phyloP scores from a whole-genome alignment of 148 eudicot species.

The Linanthus parryae region DNA sequence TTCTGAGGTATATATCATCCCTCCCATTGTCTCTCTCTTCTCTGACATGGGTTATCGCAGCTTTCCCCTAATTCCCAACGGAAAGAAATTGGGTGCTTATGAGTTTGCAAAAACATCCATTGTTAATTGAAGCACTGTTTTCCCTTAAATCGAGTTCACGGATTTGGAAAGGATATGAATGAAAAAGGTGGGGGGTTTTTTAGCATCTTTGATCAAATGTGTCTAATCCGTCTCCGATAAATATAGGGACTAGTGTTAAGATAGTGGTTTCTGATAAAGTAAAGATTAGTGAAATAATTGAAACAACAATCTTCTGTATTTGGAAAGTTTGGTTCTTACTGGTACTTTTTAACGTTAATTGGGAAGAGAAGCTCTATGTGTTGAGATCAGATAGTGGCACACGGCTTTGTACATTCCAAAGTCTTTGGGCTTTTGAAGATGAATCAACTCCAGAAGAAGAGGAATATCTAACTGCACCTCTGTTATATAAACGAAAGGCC shows the following conservation, averaged over 20 bases:
- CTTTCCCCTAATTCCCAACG: too few relatives aligned
- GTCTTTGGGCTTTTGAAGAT: constrained; percentile 39
- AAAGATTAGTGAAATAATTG: not conserved
- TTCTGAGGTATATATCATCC: too few relatives aligned
- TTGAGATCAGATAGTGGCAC: constrained; percentile 62
- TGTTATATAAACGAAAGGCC: constrained; percentile 9
- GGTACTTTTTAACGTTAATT: constrained; percentile 1
- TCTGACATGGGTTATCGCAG: too few relatives aligned
- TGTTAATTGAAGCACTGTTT: too few relatives aligned
- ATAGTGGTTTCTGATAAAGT: too few relatives aligned
- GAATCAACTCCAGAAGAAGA: constrained; percentile 42
- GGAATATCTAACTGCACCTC: constrained; percentile 33
- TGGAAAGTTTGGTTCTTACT: not conserved
- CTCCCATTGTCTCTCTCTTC: too few relatives aligned
- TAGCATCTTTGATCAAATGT: too few relatives aligned
- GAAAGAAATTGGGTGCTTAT: too few relatives aligned
- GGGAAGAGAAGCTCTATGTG: constrained; percentile 51
- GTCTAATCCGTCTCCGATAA: not conserved
- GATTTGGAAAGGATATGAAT: too few relatives aligned
- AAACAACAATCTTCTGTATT: not conserved
- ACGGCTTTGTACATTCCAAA: constrained; percentile 72
- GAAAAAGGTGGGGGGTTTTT: too few relatives aligned
- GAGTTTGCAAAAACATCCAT: too few relatives aligned
- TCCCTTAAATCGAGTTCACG: too few relatives aligned
- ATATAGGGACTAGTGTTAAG: not conserved